Percentiles rank a stretch among this genome's conserved stretches.
phyloP scores from a whole-genome alignment of 2,329 filamentous ascomycete species.

The Stylonectria norvegica region DNA sequence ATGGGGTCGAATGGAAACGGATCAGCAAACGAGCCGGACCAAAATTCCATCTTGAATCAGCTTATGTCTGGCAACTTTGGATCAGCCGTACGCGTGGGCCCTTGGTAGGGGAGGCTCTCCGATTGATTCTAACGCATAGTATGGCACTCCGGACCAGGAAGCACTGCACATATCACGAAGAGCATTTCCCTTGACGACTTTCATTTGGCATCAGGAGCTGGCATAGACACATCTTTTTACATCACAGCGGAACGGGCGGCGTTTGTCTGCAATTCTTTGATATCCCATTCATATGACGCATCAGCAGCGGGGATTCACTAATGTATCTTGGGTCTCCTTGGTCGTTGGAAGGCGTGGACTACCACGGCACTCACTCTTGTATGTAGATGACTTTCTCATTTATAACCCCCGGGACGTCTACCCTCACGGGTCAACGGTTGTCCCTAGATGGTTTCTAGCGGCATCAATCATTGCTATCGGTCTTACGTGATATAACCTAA shows the following conservation, averaged over 20 bases:
- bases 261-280: constrained; percentile 30
- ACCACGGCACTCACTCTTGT: constrained; percentile 20
- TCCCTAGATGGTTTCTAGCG: constrained; percentile 4
- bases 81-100: constrained; percentile 59
- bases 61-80: constrained; percentile 59
- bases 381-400: constrained; percentile 20
- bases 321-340: constrained; percentile 11
- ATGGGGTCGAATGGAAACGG: constrained; percentile 50
- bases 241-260: constrained; percentile 30
- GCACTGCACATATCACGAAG: constrained; percentile 32
- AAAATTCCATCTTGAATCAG: constrained; percentile 59
- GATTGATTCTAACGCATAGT: constrained; percentile 23
- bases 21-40: constrained; percentile 34
- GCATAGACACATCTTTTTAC: constrained; percentile 35
- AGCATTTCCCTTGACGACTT: constrained; percentile 31
- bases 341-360: constrained; percentile 10
- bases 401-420: constrained; percentile 5
- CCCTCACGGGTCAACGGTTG: constrained; percentile 3
- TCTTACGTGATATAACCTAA: too few relatives aligned
- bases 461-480: too few relatives aligned
- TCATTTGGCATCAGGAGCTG: constrained; percentile 33
- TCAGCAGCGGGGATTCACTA: constrained; percentile 22
- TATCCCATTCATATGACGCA: constrained; percentile 28
- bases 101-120: constrained; percentile 44
- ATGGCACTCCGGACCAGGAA: constrained; percentile 22